Evolutionary conservation across 306 rosid genomes (phyloP).

Genomic region (Oxytropis ochrocephala): DNA sequence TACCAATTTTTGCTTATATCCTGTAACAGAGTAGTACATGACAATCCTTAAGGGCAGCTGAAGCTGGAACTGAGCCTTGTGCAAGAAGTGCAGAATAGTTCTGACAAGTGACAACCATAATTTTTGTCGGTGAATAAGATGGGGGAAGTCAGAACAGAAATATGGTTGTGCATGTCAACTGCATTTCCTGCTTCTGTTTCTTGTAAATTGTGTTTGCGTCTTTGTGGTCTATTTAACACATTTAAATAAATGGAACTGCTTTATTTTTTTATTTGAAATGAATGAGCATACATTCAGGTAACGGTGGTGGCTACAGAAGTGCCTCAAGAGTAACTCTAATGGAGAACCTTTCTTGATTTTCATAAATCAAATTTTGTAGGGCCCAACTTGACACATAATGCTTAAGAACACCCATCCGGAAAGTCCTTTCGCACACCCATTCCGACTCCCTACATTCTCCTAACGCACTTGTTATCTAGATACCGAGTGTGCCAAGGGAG

Average conservation of each 20-base stretch:
- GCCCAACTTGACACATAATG: no score
- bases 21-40: no score
- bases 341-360: no score
- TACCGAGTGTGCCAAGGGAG: no score
- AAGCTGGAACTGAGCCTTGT: conserved; percentile 11
- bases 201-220: background rate
- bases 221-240: background rate
- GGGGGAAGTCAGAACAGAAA: background rate
- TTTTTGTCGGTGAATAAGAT: background rate
- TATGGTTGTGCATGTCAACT: background rate
- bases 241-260: background rate
- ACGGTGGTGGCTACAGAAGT: no score
- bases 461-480: no score
- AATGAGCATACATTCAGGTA: background rate
- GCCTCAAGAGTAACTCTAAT: no score
- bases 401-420: no score
- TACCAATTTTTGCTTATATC: no score
- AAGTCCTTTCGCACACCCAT: no score
- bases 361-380: no score
- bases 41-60: conserved; percentile 16
- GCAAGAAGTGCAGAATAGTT: background rate
- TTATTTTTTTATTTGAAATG: background rate
- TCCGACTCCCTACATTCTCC: no score
- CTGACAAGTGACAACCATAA: background rate
- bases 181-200: background rate